phyloP scores from a whole-genome alignment of 2,329 filamentous ascomycete species.

The Xylariaceae sp. region DNA sequence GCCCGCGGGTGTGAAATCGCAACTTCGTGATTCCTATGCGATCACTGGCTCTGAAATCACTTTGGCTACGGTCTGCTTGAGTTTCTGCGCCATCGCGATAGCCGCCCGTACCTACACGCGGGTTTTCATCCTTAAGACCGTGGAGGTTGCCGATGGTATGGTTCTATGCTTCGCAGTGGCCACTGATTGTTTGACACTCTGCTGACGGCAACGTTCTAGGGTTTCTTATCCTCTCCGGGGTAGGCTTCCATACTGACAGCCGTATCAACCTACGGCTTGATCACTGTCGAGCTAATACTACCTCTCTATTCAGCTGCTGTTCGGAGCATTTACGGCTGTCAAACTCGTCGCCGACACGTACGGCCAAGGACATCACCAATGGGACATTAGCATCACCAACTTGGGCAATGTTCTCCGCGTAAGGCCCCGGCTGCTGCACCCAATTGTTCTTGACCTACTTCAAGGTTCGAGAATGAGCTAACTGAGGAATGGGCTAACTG shows the following conservation, averaged over 20 bases:
- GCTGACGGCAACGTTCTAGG: conserved; percentile 4
- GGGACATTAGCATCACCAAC: conserved; percentile 4
- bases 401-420: conserved; percentile 3
- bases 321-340: conserved; percentile 3
- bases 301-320: conserved; percentile 2
- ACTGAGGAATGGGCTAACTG: neutral
- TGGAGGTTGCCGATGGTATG: conserved; percentile 6
- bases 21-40: conserved; percentile 4
- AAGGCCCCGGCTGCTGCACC: neutral
- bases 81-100: neutral
- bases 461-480: too few species aligned
- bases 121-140: conserved; percentile 3
- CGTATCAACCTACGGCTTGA: neutral
- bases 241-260: neutral
- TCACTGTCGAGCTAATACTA: neutral
- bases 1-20: conserved; percentile 3
- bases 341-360: conserved; percentile 5
- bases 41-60: conserved; percentile 2
- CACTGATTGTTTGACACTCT: too few species aligned
- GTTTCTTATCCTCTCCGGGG: conserved; percentile 4
- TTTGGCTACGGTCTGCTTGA: conserved; percentile 2
- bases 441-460: too few species aligned
- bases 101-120: conserved; percentile 5
- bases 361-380: conserved; percentile 7
- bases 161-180: too few species aligned